These are phyloP conservation scores for Aspergillus sclerotiicarbonarius DNA, from an alignment of 495 filamentous ascomycete species.

Conservation along the genomic window DNA sequence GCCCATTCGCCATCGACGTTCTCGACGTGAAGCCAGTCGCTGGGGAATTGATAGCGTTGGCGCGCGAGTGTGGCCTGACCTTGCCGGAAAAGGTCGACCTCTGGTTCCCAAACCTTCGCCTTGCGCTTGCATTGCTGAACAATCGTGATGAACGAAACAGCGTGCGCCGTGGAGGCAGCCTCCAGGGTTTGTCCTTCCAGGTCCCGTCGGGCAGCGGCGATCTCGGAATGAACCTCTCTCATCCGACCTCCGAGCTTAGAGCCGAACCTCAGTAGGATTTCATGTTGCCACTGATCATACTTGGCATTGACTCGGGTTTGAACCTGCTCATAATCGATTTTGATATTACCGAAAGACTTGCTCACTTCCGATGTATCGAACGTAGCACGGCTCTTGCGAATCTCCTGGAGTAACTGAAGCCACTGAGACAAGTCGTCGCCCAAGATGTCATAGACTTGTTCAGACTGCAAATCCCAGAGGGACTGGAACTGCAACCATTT, in stretches of 20 bases:
- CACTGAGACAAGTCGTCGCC: conserved; percentile 90
- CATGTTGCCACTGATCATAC: conserved; percentile 99
- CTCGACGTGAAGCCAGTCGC: conserved; percentile 90
- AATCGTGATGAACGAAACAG: conserved; percentile 96
- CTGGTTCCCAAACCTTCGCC: conserved; percentile 88
- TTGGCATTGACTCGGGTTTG: conserved; percentile 97
- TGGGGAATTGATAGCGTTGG: conserved; percentile 88
- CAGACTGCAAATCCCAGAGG: conserved; percentile 94
- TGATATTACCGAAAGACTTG: conserved; percentile 86
- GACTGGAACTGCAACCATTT: conserved; percentile 99
- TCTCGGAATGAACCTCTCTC: conserved; percentile 82
- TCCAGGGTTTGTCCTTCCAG: conserved; percentile 88
- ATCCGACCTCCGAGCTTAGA: conserved; percentile 83
- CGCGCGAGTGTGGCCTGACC: conserved; percentile 86
- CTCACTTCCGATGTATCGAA: conserved; percentile 95
- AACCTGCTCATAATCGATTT: conserved; percentile 96
- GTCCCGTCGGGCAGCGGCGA: conserved; percentile 82
- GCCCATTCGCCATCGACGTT: conserved; percentile 95
- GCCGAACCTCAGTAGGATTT: conserved; percentile 91
- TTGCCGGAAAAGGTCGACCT: conserved; percentile 91
- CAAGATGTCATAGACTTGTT: conserved; percentile 86
- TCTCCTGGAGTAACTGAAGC: conserved; percentile 92
- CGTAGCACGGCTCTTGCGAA: conserved; percentile 85
- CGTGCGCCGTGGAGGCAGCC: conserved; percentile 89
- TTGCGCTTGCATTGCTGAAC: conserved; percentile 94